Evolutionary conservation across 1,284 basidiomycete genomes (phyloP).

Genomic region (Cryptococcus amylolentus): DNA sequence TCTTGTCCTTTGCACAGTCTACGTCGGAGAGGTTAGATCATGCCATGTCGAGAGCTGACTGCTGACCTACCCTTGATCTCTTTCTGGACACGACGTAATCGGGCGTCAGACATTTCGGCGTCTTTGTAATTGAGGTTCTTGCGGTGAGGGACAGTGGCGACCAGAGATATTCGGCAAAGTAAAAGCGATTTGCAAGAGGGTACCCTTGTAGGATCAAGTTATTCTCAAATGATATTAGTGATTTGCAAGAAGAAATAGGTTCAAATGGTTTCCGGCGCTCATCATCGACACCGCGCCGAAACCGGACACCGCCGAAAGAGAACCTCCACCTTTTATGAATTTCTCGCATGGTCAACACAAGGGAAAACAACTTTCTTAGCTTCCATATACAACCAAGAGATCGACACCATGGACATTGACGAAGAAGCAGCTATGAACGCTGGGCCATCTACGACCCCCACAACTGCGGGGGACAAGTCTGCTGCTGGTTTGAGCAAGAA

Average conservation of each 20-base stretch:
- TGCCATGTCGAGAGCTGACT: background rate
- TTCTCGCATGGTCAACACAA: background rate
- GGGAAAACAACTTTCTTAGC: too few relatives aligned
- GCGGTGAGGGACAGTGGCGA: background rate
- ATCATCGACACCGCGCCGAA: background rate
- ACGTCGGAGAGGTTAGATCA: conserved; percentile 1
- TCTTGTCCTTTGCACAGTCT: conserved; percentile 94
- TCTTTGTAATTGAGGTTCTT: background rate
- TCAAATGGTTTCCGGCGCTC: background rate
- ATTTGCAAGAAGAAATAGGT: background rate
- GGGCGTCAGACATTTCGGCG: conserved; percentile 62
- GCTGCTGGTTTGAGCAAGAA: conserved; percentile 32
- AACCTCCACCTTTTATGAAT: background rate
- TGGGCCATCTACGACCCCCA: conserved; percentile 4
- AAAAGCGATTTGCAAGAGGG: background rate
- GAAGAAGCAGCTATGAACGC: conserved; percentile 16
- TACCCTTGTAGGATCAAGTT: background rate
- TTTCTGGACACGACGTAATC: conserved; percentile 84
- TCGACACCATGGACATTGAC: conserved; percentile 12
- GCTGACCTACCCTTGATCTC: conserved; percentile 72
- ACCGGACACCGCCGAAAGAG: background rate
- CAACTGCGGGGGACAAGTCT: background rate
- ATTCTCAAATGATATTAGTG: background rate
- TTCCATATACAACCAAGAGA: background rate
- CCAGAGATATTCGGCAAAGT: background rate